Base-by-base conservation (phyloP, 2,329 filamentous ascomycete genomes). In the Orbilia javanica region DNA sequence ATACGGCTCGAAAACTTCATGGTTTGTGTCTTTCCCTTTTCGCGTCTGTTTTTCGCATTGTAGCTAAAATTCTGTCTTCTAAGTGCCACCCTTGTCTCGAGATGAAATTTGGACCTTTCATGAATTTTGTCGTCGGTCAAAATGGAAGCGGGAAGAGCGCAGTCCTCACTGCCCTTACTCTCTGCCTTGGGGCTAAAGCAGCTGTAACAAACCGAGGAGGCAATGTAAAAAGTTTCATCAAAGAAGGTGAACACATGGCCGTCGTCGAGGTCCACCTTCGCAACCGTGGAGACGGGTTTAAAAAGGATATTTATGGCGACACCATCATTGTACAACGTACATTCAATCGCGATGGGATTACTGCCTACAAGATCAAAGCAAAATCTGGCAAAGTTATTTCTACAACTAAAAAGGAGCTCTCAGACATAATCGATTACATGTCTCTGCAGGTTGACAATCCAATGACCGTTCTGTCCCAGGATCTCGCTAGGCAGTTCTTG, bases 141-240 rank as follows among this genome's bases (percentile, higher is more conserved):
- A 99, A 99, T 83, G 96, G 96, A 34, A 98, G 95, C 83, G 96
- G 96, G 39, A 99, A 99, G 86, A 99, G 96, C 83, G 96, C 96
- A 1, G 92, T 98, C 13, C 86, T 99, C 29, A 98, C 96, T 0
- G 96, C 94, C 3, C 89, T 99, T 80, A 97, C 94, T 0, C 87
- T 99, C 36, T 98, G 96, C 82, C 87, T 99, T n/a, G 96, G 96
- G 77, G 95, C 93, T 20, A 98, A 97, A 84, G 94, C 96, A 1
- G 93, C 93, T 68, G 90, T 93, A 15, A 98, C 96, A 3, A 98
- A 98, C 82, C 92, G 96, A 80, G 96, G 94, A 44, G 92, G 93
- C 64, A 97, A 91, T 81, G 85, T 99, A 27, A 97, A 96, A 84
- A 92, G 89, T 75, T 92, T 98, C 82, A 93, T 99, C 84, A 98